These are phyloP conservation scores for Globisporangium carolinianum DNA, from an alignment of 352 stramenopile species.

Conservation along the genomic window DNA sequence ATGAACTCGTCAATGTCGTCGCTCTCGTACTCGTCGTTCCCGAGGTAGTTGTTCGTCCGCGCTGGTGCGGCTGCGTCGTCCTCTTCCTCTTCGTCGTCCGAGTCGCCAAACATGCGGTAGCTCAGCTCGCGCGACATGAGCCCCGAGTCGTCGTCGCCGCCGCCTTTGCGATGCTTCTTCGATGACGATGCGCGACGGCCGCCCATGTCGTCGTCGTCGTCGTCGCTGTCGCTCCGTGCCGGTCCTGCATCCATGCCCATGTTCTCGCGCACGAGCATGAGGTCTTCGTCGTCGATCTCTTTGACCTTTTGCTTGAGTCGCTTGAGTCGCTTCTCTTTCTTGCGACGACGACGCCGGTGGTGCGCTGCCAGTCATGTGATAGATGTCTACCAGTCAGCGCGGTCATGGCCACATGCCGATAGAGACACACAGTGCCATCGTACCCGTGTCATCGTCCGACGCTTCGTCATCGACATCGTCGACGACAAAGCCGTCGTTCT, in stretches of 20 bases:
- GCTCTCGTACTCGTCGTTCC: constrained; percentile 86
- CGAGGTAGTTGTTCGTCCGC: constrained; percentile 73
- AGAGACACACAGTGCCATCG: constrained; percentile 3
- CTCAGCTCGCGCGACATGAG: constrained; percentile 84
- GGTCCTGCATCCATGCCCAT: constrained; percentile 81
- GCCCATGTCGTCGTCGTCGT: constrained; percentile 58
- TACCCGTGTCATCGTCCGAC: constrained; percentile 66
- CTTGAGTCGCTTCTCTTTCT: constrained; percentile 86
- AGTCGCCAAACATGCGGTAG: constrained; percentile 87
- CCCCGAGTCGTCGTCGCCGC: constrained; percentile 41
- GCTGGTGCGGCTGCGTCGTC: constrained; percentile 27
- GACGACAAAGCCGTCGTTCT: constrained; percentile 86
- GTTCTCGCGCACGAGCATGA: constrained; percentile 86
- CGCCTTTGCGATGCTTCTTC: constrained; percentile 50
- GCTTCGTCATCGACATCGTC: constrained; percentile 72
- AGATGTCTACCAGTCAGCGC: not conserved
- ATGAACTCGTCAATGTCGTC: constrained; percentile 89
- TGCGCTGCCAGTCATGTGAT: constrained; percentile 20
- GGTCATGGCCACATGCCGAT: too few relatives aligned
- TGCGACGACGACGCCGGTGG: constrained; percentile 63
- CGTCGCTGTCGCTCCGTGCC: constrained; percentile 65
- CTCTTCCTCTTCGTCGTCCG: constrained; percentile 84
- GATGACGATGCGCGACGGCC: constrained; percentile 26
- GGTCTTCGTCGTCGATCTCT: constrained; percentile 84
- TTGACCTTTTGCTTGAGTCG: constrained; percentile 85